Conservation (phyloP, 2,329 filamentous ascomycete genomes). For the Zarea fungicola region DNA sequence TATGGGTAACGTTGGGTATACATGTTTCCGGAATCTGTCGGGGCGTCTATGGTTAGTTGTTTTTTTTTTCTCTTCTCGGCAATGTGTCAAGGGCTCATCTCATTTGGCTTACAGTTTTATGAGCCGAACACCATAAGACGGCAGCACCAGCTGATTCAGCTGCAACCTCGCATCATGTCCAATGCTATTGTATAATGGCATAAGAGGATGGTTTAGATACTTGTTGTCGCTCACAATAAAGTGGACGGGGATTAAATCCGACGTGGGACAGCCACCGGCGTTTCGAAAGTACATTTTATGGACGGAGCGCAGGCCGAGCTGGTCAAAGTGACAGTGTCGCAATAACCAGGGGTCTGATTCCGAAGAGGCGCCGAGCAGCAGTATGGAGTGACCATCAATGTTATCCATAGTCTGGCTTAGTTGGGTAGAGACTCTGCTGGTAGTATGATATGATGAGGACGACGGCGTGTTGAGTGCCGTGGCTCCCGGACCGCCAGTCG, state of each 20-base stretch:
- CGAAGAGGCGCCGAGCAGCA: slow-evolving; percentile 28
- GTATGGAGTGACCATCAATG: slow-evolving; percentile 23
- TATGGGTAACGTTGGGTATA: slow-evolving; percentile 14
- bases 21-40: slow-evolving; percentile 15
- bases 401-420: slow-evolving; percentile 23
- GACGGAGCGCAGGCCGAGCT: slow-evolving; percentile 29
- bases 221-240: slow-evolving; percentile 17
- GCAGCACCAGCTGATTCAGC: slow-evolving; percentile 7
- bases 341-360: slow-evolving; percentile 32
- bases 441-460: not conserved
- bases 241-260: slow-evolving; percentile 29
- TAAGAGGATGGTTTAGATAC: not conserved
- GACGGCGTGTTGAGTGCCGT: slow-evolving; percentile 7
- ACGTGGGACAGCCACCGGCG: slow-evolving; percentile 30
- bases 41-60: no score
- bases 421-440: slow-evolving; percentile 12
- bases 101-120: slow-evolving; percentile 10
- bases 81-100: not conserved
- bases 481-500: no score
- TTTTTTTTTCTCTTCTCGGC: no score
- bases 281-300: slow-evolving; percentile 32
- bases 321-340: slow-evolving; percentile 31
- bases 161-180: slow-evolving; percentile 1
- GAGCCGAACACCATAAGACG: slow-evolving; percentile 10
- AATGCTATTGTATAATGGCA: not conserved